Evolutionary conservation across 2,329 filamentous ascomycete genomes (phyloP), one percentile per base, ranked within the genome.

Genomic region (Zymoseptoria tritici): DNA sequence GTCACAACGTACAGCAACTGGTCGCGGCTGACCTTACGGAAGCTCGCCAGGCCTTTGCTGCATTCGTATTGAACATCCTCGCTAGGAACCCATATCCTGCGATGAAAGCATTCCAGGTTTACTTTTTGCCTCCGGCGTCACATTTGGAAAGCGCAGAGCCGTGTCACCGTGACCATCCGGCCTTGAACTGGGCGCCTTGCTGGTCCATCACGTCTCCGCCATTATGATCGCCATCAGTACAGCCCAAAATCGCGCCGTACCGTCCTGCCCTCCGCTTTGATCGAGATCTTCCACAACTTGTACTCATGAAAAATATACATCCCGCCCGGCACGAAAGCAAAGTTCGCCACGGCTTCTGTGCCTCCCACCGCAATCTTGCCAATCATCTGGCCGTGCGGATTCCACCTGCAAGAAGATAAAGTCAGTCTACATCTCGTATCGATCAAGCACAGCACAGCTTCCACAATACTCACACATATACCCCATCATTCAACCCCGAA

Each of bases 321-420:
- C 6, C 69, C 71, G 6, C 64, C 67, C 5, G 71, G 71, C 3
- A 71, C 66, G 59, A 73, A 73, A 16, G 68, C 67, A 56, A 73
- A 72, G 55, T 73, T 73, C 53, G 69, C 69, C 75, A 3, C 81
- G 66, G 67, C 81, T 7, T 64, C 67, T 1, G 9, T 16, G 9
- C 67, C 64, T 1, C 63, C 67, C 9, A 73, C 67, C 3, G 63
- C 80, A 53, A 87, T 81, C 72, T 86, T 86, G 5, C 79, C 74
- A 65, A 87, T 77, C 19, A 81, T 62, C 1, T 71, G 73, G 2
- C 82, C 82, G 0, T 75, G 75, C 0, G 76, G 71, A 59, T 76
- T 79, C 79, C 80, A 85, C 2, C 67, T 69, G 53, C 13, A n/a
- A 1, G 3, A 36, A 20, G 8, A 29, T n/a, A 51, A 19, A 36